A percentile compares a stretch with the other conserved stretches of the same genome.
These are phyloP conservation scores for Phytophthora constricta DNA, from an alignment of 352 stramenopile species.

Conservation along the genomic window DNA sequence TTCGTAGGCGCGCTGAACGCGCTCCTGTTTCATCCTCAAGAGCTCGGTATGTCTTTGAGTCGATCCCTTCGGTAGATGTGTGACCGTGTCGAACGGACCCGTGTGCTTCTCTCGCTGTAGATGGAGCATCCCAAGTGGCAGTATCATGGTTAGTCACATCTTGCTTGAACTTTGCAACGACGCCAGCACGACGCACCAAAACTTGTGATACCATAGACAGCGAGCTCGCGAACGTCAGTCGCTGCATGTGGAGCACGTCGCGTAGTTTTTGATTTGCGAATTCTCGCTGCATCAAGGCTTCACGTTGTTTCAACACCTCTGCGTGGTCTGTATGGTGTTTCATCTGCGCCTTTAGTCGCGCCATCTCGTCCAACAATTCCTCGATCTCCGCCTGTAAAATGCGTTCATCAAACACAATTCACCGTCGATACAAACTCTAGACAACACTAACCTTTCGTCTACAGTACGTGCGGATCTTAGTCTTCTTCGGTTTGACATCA, in stretches of 20 bases:
- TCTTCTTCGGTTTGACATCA: constrained; percentile 15
- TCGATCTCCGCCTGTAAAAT: constrained; percentile 28
- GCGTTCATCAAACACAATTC: not conserved
- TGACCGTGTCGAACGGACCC: constrained; percentile 32
- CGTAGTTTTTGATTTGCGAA: constrained; percentile 20
- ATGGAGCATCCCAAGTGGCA: not conserved
- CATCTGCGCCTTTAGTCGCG: constrained; percentile 20
- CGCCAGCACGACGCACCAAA: constrained; percentile 17
- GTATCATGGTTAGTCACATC: constrained; percentile 2
- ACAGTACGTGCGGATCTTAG: constrained; percentile 31
- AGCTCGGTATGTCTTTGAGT: constrained; percentile 12
- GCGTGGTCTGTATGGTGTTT: constrained; percentile 8
- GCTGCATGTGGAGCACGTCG: constrained; percentile 25
- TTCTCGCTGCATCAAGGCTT: constrained; percentile 20
- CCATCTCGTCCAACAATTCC: constrained; percentile 23
- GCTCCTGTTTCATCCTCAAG: constrained; percentile 32
- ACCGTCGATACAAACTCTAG: not conserved
- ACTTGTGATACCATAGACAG: constrained; percentile 30
- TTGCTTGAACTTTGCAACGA: not conserved
- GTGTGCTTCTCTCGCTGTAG: constrained; percentile 28
- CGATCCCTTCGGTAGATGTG: constrained; percentile 18
- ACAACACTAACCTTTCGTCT: constrained; percentile 23
- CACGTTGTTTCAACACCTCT: constrained; percentile 12
- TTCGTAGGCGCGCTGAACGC: constrained; percentile 33
- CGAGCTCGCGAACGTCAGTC: constrained; percentile 30